A percentile compares a stretch with the other conserved stretches of the same genome.
These are phyloP conservation scores for Arachis hypogaea DNA, from an alignment of 306 rosid species.

Conservation along the genomic window DNA sequence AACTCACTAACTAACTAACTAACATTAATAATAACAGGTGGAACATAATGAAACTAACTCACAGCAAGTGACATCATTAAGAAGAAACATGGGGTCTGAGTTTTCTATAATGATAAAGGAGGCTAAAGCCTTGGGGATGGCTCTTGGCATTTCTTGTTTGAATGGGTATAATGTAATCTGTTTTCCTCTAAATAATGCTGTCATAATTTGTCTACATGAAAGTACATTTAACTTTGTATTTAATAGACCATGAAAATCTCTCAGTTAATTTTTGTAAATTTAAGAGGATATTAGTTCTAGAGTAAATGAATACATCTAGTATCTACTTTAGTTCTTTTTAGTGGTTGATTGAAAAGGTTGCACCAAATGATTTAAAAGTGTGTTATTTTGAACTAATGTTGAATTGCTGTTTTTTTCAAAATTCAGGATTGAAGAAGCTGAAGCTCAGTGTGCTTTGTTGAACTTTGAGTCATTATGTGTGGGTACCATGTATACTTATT, in stretches of 20 bases:
- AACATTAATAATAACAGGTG: constrained; percentile 49
- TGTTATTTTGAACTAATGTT: constrained; percentile 28
- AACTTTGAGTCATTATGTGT: constrained; percentile 74
- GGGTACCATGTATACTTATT: constrained; percentile 39
- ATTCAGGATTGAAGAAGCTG: constrained; percentile 86
- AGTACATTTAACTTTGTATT: constrained; percentile 9
- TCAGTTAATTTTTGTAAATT: neutral
- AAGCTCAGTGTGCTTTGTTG: constrained; percentile 83
- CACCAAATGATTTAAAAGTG: constrained; percentile 1
- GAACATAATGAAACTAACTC: constrained; percentile 45
- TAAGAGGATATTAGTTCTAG: neutral
- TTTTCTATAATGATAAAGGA: constrained; percentile 82
- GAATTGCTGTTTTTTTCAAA: constrained; percentile 20
- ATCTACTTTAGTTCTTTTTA: constrained; percentile 5
- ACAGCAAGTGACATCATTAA: constrained; percentile 52
- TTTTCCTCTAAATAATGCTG: constrained; percentile 29
- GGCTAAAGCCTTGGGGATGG: constrained; percentile 70
- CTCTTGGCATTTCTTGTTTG: constrained; percentile 77
- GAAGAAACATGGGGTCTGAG: constrained; percentile 76
- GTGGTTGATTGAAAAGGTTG: constrained; percentile 34
- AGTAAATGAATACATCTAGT: neutral
- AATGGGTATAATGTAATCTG: constrained; percentile 58
- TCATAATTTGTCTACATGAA: constrained; percentile 23
- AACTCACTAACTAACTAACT: constrained; percentile 33
- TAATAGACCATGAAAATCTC: neutral